Conservation (phyloP, 2,329 filamentous ascomycete genomes). For the Phoma sp. region DNA sequence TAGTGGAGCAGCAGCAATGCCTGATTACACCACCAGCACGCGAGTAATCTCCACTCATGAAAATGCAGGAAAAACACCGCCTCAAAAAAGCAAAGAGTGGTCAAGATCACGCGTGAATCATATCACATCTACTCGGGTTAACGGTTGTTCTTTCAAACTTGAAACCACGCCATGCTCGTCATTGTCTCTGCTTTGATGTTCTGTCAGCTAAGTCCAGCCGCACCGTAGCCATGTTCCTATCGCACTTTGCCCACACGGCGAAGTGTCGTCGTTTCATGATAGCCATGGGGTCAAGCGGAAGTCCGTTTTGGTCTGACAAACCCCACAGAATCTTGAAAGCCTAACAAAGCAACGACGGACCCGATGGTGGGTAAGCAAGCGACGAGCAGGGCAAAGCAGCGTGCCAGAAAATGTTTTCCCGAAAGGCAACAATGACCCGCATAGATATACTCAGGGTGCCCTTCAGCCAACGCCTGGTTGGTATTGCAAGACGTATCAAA, state of each 20-base stretch:
- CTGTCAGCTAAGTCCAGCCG: too few relatives aligned
- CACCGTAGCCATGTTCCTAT: too few relatives aligned
- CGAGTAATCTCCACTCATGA: neutral
- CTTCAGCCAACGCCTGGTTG: neutral
- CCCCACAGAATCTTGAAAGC: neutral
- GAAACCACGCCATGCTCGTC: conserved; percentile 5
- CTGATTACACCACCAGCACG: neutral
- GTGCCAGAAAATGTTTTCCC: too few relatives aligned
- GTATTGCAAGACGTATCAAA: too few relatives aligned
- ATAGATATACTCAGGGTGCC: conserved; percentile 1
- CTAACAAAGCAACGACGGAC: conserved; percentile 3
- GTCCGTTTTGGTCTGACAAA: neutral
- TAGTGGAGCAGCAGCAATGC: neutral
- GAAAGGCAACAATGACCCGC: too few relatives aligned
- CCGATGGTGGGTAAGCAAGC: neutral
- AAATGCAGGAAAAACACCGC: too few relatives aligned
- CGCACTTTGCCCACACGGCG: too few relatives aligned
- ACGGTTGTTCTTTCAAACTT: conserved; percentile 1
- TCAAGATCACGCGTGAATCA: conserved; percentile 4
- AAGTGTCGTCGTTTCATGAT: conserved; percentile 3
- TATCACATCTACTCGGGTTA: neutral
- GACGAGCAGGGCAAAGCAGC: neutral
- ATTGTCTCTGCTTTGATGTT: too few relatives aligned
- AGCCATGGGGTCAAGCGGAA: neutral
- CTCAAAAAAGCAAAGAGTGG: conserved; percentile 4